Percentiles rank a stretch among this genome's conserved stretches.
These are phyloP conservation scores for Alloascoidea africana DNA, from an alignment of 805 yeast species.

Conservation along the genomic window DNA sequence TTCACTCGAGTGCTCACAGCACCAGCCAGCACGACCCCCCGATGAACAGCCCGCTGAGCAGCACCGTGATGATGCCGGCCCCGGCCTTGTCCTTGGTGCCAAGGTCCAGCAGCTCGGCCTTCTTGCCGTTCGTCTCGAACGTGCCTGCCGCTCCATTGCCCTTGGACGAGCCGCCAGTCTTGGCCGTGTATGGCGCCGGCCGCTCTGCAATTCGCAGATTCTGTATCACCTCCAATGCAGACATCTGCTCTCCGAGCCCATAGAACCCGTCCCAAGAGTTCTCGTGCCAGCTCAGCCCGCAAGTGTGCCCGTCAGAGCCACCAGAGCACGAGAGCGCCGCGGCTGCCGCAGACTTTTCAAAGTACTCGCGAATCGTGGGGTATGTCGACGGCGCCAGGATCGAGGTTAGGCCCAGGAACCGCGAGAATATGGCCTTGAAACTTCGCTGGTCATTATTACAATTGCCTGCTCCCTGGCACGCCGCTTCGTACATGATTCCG, in stretches of 20 bases:
- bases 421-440: slow-evolving; percentile 53
- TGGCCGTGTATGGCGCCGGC: slow-evolving; percentile 35
- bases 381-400: slow-evolving; percentile 34
- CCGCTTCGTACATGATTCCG: slow-evolving; percentile 40
- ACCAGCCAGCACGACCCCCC: background rate
- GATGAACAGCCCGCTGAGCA: slow-evolving; percentile 13
- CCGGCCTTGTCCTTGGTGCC: slow-evolving; percentile 66
- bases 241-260: slow-evolving; percentile 73
- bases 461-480: slow-evolving; percentile 34
- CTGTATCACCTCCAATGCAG: slow-evolving; percentile 51
- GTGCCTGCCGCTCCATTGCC: slow-evolving; percentile 43
- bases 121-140: slow-evolving; percentile 13
- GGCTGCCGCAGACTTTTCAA: slow-evolving; percentile 40
- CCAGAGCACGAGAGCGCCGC: slow-evolving; percentile 64
- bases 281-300: slow-evolving; percentile 55
- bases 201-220: slow-evolving; percentile 25
- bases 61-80: slow-evolving; percentile 76
- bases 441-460: slow-evolving; percentile 71
- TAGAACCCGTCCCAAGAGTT: slow-evolving; percentile 45
- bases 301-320: slow-evolving; percentile 60
- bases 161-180: slow-evolving; percentile 33
- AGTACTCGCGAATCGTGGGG: slow-evolving; percentile 22
- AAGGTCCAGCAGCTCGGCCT: slow-evolving; percentile 28
- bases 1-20: too few relatives aligned
- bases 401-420: slow-evolving; percentile 46